Base-by-base conservation (phyloP, 306 rosid species). In the Citrullus colocynthis region DNA sequence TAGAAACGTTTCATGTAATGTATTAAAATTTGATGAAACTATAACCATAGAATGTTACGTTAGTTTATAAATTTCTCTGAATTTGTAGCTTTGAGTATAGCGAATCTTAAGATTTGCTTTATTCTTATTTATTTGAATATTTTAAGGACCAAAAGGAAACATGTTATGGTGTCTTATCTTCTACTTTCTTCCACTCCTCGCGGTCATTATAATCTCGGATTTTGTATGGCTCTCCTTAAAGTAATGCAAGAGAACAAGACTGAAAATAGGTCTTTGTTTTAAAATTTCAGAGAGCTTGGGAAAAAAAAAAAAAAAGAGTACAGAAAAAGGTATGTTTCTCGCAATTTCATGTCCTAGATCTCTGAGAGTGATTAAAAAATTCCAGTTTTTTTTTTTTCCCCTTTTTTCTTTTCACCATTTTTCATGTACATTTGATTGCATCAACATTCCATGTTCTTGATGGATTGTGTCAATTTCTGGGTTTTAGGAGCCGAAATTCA, bases 331-430 rank as follows among this genome's bases (percentile, higher is more conserved):
- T 45, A 72, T 49, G 76, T 72, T 70, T 70, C 87, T 84, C 88
- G 85, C 82, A 82, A 82, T 78, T 84, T 92, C 88, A 88, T 87
- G 89, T 89, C 88, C 83, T 84, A 82, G 91, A 86, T 90, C 91
- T 86, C 85, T 86, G 86, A 81, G 76, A 78, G 79, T 64, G 67
- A 74, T 66, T 81, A 74, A 54, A 49, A 49, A 49, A 15, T 24
- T 48, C 28, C 82, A 77, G 57, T 13, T 70, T 79, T 83, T 80
- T 1, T 37, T 39, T 2, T 82, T 78, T 10, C 76, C 28, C 28
- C 28, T 32, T 32, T 32, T 85, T 52, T 76, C 81, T 76, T 82
- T 78, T 11, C 76, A 48, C 84, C 86, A 34, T 75, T 21, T 18
- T 18, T 67, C 9, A 5, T 79, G n/a, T 37, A 17, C 16, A 28